Base-by-base conservation (phyloP, 257 asterid species). In the Solanum ahanhuiri region DNA sequence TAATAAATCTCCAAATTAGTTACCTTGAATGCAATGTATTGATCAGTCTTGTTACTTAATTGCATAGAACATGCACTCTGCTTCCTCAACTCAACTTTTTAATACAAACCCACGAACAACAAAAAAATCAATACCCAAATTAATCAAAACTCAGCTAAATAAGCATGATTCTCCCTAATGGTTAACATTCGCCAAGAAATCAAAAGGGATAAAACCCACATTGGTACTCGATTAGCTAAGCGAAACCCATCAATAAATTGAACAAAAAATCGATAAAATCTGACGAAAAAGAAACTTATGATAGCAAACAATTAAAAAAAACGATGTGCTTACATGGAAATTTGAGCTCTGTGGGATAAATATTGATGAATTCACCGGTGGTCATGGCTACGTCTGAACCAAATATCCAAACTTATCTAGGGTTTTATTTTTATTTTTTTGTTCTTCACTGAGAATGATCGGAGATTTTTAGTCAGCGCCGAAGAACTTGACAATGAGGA, bases 21-120 rank as follows among this genome's bases (percentile, higher is more conserved):
- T 86, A 94, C 99, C 99, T 96, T 96, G 88, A 95, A 96, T 22
- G 99, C 98, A 87, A 96, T 67, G 88, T 85, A 92, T 87, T 92
- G 92, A 90, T 92, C 95, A 71, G 99, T 95, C 91, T 90, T 94
- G 87, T 95, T 96, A 81, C 94, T 86, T 91, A 96, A 91, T 91
- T 95, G 98, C 95, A 96, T 23, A 79, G 94, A 92, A 88, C 96
- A 93, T 25, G 98, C 76, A 91, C 94, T 95, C 91, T 92, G 98
- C 91, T 93, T 95, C 94, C 93, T 91, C 91, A 92, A 89, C 92
- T 96, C 98, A 94, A 93, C 98, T 94, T 88, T 81, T 35, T 48
- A 82, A 9, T 39, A 45, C 31, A 66, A 43, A 12, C 33, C 20
- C 84, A 85, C 34, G 11, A 72, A 81, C 79, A 79, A 87, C 5